phyloP scores from a whole-genome alignment of 1,284 basidiomycete genomes.

The Ustilago curta region DNA sequence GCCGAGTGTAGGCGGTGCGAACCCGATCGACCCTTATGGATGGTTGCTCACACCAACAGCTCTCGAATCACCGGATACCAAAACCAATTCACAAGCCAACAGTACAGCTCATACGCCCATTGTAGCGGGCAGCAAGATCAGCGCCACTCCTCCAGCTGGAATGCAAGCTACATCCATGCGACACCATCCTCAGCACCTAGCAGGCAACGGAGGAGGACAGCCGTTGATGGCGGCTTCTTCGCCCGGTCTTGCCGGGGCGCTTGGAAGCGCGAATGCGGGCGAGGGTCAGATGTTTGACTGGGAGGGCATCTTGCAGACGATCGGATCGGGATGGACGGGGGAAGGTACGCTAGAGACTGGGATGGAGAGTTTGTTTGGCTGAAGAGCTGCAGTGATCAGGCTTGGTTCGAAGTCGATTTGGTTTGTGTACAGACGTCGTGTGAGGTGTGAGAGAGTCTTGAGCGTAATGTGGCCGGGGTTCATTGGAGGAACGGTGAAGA shows the following conservation, averaged over 20 bases:
- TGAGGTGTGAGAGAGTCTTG: not conserved
- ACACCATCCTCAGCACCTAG: constrained; percentile 17
- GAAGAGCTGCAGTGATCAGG: not conserved
- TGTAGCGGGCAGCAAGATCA: constrained; percentile 9
- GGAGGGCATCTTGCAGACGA: constrained; percentile 50
- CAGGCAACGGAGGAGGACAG: constrained; percentile 9
- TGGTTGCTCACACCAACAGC: constrained; percentile 49
- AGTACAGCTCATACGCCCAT: constrained; percentile 38
- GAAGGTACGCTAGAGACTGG: constrained; percentile 47
- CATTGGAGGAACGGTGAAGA: not conserved
- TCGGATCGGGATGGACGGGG: constrained; percentile 49
- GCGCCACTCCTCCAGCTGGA: constrained; percentile 7
- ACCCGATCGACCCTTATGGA: constrained; percentile 51
- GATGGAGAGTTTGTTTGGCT: constrained; percentile 48
- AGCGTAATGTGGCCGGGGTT: not conserved
- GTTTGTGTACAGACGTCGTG: not conserved
- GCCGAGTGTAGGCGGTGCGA: constrained; percentile 8
- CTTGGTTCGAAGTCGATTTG: not conserved
- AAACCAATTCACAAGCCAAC: constrained; percentile 13
- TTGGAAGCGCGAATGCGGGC: constrained; percentile 4
- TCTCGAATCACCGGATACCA: constrained; percentile 36
- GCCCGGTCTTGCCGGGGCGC: constrained; percentile 20
- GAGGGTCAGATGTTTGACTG: constrained; percentile 48
- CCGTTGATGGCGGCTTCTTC: constrained; percentile 32
- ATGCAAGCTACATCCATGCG: constrained; percentile 16